Evolutionary conservation across 768 basidiomycete genomes (phyloP).

Genomic region (Hydnum rufescens): DNA sequence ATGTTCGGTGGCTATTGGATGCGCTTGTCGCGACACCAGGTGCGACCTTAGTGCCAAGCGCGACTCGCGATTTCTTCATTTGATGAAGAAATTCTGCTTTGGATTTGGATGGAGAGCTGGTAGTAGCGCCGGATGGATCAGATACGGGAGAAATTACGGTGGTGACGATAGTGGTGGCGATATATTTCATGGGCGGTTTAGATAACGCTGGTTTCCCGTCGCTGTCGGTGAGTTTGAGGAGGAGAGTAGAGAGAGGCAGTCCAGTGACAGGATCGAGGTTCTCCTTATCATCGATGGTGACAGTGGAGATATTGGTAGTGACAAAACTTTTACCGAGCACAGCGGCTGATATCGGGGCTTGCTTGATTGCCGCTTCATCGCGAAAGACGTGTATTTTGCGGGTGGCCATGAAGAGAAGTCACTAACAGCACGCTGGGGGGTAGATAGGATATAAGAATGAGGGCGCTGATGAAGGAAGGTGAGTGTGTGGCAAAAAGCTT

Average conservation of each 20-base stretch:
- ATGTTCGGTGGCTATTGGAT: no score
- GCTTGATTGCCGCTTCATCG: background rate
- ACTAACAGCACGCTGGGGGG: background rate
- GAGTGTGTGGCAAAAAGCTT: no score
- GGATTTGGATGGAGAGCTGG: background rate
- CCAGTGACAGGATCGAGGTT: conserved; percentile 7
- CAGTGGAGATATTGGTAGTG: background rate
- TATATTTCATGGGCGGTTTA: no score
- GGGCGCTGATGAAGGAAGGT: no score
- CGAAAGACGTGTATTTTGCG: background rate
- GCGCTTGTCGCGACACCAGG: no score
- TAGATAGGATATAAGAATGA: background rate
- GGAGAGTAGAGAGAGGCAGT: background rate
- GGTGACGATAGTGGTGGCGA: conserved; percentile 1
- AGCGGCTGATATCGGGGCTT: no score
- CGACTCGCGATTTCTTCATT: no score
- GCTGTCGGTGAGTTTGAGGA: background rate
- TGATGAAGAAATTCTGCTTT: no score
- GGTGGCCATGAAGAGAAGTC: background rate
- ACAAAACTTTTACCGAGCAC: background rate
- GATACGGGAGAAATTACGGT: background rate
- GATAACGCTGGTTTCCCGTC: no score
- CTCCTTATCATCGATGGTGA: conserved; percentile 4
- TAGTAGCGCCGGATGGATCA: background rate
- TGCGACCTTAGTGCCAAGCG: no score